Evolutionary conservation across 495 filamentous ascomycete species (phyloP), one percentile per base, ranked within the genome.

Genomic region (Penicillium macrosclerotiorum): DNA sequence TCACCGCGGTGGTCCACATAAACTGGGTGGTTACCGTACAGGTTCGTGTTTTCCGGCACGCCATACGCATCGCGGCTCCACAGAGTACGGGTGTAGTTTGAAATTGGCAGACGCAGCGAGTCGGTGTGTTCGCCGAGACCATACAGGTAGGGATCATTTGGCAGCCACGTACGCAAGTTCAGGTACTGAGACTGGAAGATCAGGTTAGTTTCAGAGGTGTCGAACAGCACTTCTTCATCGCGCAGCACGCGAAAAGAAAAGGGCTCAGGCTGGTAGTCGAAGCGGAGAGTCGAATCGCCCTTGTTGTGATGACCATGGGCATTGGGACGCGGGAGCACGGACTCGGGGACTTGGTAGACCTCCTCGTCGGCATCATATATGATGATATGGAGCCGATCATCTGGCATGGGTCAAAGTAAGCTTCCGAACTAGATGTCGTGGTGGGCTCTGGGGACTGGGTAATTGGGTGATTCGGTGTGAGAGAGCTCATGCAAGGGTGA

Each of bases 11-110:
- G 84, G 47, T 94, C 90, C 51, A 86, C 84, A 67, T 95, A 95
- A 9, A 95, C 72, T 0, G 90, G 90, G 54, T 95, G 90, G 49
- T 77, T 82, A 5, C 89, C 87, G 52, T 95, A 95, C 16, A 93
- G 62, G 57, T 95, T 95, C n/a, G 77, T 72, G 40, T 84, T 78
- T 7, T 79, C 63, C 7, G 78, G 80, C 45, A 87, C 75, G 3
- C 68, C 69, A 53, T 85, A 90, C 0, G 86, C 63, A 64, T 93
- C 89, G 37, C 87, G 81, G 17, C 77, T 80, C 90, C 89, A 94
- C 11, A 94, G 59, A 0, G 89, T 94, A 8, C 89, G 79, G 20
- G 81, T 85, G 60, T 91, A 92, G 61, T 88, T 79, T 12, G 76
- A 81, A 0, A 80, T 88, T 25, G 83, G 80, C 33, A 92, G 76